Percentiles rank a stretch among this genome's conserved stretches.
phyloP scores from a whole-genome alignment of 1,284 basidiomycete genomes.

The Thelephora terrestris region DNA sequence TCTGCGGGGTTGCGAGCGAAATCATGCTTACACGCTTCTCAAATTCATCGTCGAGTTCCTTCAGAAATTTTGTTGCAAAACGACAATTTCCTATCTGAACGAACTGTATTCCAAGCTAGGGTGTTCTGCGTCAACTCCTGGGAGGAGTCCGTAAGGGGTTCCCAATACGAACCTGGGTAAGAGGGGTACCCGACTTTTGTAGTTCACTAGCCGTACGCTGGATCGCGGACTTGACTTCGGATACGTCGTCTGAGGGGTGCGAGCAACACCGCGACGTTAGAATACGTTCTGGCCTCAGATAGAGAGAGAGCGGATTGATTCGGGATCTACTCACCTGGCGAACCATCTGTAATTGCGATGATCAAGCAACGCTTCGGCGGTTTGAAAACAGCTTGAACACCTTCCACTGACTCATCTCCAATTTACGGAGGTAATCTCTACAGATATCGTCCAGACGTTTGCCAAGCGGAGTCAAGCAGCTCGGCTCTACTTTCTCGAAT shows the following conservation, averaged over 20 bases:
- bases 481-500: conserved; percentile 34
- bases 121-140: conserved; percentile 31
- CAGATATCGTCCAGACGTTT: conserved; percentile 37
- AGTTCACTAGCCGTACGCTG: background rate
- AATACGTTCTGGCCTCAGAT: too few species aligned
- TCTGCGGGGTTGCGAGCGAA: too few species aligned
- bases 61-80: conserved; percentile 31
- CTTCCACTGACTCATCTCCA: conserved; percentile 30
- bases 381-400: conserved; percentile 20
- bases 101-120: conserved; percentile 43
- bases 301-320: too few species aligned
- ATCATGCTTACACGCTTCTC: background rate
- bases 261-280: too few species aligned
- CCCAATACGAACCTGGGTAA: conserved; percentile 39
- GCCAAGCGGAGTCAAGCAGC: conserved; percentile 39
- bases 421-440: conserved; percentile 31
- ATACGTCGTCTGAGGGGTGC: too few species aligned
- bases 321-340: conserved; percentile 35
- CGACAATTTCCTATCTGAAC: conserved; percentile 40
- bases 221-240: too few species aligned
- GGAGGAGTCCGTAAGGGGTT: conserved; percentile 37
- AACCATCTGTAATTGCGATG: conserved; percentile 55
- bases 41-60: conserved; percentile 26
- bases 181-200: conserved; percentile 5
- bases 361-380: conserved; percentile 46